These are phyloP conservation scores for Chaetomium sp. DNA, from an alignment of 2,329 filamentous ascomycete genomes.

Conservation along the genomic window DNA sequence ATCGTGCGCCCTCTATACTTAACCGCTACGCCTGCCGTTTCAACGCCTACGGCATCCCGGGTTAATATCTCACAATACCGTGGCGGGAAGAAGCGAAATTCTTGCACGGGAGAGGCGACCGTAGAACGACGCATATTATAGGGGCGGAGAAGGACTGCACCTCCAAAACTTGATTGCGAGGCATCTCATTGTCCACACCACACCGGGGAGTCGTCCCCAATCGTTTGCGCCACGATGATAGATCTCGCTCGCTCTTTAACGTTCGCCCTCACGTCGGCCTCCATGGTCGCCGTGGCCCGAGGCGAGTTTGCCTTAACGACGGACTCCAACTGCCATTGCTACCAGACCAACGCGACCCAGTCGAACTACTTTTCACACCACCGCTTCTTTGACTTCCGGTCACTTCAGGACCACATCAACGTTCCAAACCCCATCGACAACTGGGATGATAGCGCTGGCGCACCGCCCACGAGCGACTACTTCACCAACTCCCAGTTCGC, in stretches of 20 bases:
- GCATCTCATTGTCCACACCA: too few relatives aligned
- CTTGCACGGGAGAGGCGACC: too few relatives aligned
- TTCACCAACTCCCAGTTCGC: constrained; percentile 28
- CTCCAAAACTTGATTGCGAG: too few relatives aligned
- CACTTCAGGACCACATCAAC: constrained; percentile 27
- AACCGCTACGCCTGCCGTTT: too few relatives aligned
- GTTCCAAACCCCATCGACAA: constrained; percentile 26
- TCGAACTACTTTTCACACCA: constrained; percentile 31
- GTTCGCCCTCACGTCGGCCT: constrained; percentile 15
- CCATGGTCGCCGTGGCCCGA: constrained; percentile 8
- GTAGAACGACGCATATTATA: too few relatives aligned
- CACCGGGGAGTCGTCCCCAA: too few relatives aligned
- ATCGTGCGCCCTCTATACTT: too few relatives aligned
- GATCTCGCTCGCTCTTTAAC: constrained; percentile 3
- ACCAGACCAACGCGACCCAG: constrained; percentile 31
- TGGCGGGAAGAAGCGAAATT: too few relatives aligned
- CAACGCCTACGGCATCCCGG: too few relatives aligned
- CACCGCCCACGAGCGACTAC: constrained; percentile 27
- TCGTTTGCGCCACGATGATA: constrained; percentile 5
- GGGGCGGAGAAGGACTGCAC: too few relatives aligned
- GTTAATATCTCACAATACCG: too few relatives aligned
- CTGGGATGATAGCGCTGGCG: constrained; percentile 26
- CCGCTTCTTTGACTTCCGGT: constrained; percentile 35
- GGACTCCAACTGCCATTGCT: constrained; percentile 31
- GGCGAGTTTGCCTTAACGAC: constrained; percentile 23